A percentile compares a stretch with the other conserved stretches of the same genome.
phyloP scores from a whole-genome alignment of 2,329 filamentous ascomycete genomes.

The Ceratocystis diversiconidia region DNA sequence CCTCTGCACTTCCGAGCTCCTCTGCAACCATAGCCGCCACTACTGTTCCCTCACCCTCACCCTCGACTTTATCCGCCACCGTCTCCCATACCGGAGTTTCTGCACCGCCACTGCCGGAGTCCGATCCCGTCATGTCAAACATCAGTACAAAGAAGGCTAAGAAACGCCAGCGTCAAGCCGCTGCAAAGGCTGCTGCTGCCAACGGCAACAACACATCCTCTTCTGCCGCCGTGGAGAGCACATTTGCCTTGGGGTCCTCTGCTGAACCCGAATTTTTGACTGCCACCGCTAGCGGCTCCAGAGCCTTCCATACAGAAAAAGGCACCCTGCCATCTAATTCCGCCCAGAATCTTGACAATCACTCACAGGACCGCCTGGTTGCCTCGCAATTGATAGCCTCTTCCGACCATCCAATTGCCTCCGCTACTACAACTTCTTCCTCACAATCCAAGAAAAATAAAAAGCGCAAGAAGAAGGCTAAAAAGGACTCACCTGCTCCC shows the following conservation, averaged over 20 bases:
- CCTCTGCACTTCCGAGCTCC: constrained; percentile 20
- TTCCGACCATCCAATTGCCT: constrained; percentile 19
- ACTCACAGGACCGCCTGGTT: constrained; percentile 22
- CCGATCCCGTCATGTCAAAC: constrained; percentile 24
- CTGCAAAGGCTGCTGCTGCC: constrained; percentile 17
- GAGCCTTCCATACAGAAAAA: background rate
- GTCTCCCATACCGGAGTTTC: constrained; percentile 19
- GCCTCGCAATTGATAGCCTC: background rate
- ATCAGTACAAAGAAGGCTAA: constrained; percentile 83
- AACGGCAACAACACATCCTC: background rate
- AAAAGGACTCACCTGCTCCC: constrained; percentile 20
- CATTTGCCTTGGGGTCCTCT: background rate
- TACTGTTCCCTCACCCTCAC: constrained; percentile 20
- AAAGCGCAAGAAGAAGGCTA: constrained; percentile 54
- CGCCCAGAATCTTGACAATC: constrained; percentile 27
- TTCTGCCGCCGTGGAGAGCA: background rate
- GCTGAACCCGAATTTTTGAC: background rate
- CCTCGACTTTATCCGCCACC: constrained; percentile 29
- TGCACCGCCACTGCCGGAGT: constrained; percentile 19
- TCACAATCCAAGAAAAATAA: constrained; percentile 45
- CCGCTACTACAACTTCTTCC: background rate
- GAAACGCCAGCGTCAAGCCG: constrained; percentile 66
- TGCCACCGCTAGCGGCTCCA: constrained; percentile 1
- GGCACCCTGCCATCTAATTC: background rate
- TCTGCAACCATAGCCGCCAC: background rate